Conservation (phyloP, 176 grass and related monocot species). For the Aegilops speltoides region DNA sequence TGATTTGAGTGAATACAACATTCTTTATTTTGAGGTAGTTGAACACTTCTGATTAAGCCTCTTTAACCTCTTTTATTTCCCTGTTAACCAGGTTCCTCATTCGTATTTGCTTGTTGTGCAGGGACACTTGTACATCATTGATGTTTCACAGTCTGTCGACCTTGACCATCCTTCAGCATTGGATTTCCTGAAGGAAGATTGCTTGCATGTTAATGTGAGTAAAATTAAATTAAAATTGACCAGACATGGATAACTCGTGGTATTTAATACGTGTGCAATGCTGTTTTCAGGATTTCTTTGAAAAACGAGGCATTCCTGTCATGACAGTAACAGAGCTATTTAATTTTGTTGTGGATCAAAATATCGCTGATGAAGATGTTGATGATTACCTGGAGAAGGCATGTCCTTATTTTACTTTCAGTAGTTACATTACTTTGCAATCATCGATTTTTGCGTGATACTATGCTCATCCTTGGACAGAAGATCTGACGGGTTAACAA, state of each 20-base stretch:
- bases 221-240: neutral
- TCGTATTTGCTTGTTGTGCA: slow-evolving; percentile 29
- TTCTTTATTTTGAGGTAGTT: slow-evolving; percentile 94
- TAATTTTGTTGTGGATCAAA: slow-evolving; percentile 88
- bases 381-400: slow-evolving; percentile 92
- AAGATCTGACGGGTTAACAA: slow-evolving; percentile 14
- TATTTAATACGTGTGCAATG: slow-evolving; percentile 8
- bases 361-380: slow-evolving; percentile 77
- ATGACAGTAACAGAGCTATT: slow-evolving; percentile 84
- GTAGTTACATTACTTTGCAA: slow-evolving; percentile 13
- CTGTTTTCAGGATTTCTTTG: slow-evolving; percentile 80
- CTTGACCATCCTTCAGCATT: slow-evolving; percentile 86
- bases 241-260: neutral
- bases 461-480: neutral
- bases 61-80: slow-evolving; percentile 5
- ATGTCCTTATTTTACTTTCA: slow-evolving; percentile 21
- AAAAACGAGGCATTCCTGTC: slow-evolving; percentile 75
- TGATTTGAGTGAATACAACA: slow-evolving; percentile 99
- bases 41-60: slow-evolving; percentile 23
- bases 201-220: slow-evolving; percentile 92
- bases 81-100: neutral
- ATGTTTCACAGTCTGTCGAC: slow-evolving; percentile 97
- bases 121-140: slow-evolving; percentile 98
- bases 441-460: neutral
- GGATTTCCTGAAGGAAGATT: slow-evolving; percentile 97